Conservation (phyloP, 1,284 basidiomycete genomes). For the Rhodotorula mucilaginosa region DNA sequence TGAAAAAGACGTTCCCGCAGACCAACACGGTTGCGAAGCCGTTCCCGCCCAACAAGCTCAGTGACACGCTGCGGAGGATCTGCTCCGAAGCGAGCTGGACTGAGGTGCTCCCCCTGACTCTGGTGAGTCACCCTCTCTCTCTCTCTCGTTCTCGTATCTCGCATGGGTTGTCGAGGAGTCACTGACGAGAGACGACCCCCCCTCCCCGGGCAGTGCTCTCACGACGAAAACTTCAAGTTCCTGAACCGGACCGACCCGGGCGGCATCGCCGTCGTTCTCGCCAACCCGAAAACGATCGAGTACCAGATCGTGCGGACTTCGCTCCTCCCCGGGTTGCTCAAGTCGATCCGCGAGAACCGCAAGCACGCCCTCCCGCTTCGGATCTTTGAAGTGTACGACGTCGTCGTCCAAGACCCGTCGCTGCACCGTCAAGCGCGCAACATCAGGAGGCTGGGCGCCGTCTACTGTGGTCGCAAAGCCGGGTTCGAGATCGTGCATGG, state of each 20-base stretch:
- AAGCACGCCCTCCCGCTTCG: slow-evolving; percentile 88
- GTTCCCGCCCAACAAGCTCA: slow-evolving; percentile 82
- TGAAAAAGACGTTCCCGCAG: slow-evolving; percentile 83
- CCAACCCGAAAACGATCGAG: slow-evolving; percentile 95
- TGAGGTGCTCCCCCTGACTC: slow-evolving; percentile 88
- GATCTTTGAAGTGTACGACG: slow-evolving; percentile 90
- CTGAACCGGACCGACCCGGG: slow-evolving; percentile 83
- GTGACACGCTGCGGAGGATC: slow-evolving; percentile 82
- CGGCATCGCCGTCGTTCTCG: slow-evolving; percentile 78
- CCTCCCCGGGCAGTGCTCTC: slow-evolving; percentile 68
- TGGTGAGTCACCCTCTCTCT: slow-evolving; percentile 57
- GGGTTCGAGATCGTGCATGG: slow-evolving; percentile 97
- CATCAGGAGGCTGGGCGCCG: slow-evolving; percentile 77
- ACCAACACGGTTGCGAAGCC: slow-evolving; percentile 97
- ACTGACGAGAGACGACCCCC: background rate
- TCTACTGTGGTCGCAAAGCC: slow-evolving; percentile 90
- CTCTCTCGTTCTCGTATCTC: too few species aligned
- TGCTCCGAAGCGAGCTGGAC: slow-evolving; percentile 95
- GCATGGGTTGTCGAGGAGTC: too few species aligned
- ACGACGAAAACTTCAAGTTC: slow-evolving; percentile 95
- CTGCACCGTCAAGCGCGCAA: slow-evolving; percentile 84
- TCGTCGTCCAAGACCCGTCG: slow-evolving; percentile 79
- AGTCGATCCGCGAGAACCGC: slow-evolving; percentile 94
- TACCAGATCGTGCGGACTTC: slow-evolving; percentile 98
- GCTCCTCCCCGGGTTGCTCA: slow-evolving; percentile 89